Conservation (phyloP, 1,284 basidiomycete genomes). For the Pyrrhoderma lamaoense region DNA sequence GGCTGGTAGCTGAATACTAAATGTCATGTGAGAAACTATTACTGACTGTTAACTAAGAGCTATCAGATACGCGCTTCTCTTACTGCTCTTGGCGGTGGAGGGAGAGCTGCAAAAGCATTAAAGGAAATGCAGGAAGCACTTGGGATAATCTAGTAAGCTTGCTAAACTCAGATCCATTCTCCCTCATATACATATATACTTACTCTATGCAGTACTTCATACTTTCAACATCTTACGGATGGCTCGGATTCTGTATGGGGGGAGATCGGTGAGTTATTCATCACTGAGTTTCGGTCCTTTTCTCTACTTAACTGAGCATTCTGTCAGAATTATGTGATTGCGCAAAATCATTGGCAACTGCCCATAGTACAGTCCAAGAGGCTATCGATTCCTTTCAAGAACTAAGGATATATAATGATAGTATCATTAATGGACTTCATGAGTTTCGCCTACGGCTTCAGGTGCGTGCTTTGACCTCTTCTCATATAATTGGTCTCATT, state of each 20-base stretch:
- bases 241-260: background rate
- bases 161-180: background rate
- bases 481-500: background rate
- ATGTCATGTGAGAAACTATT: too few relatives aligned
- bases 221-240: background rate
- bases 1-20: too few relatives aligned
- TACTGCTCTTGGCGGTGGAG: constrained; percentile 2
- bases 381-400: background rate
- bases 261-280: background rate
- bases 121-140: background rate
- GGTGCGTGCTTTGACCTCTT: background rate
- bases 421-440: background rate
- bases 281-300: too few relatives aligned
- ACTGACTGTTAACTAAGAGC: background rate
- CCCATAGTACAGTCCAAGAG: background rate
- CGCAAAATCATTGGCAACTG: background rate
- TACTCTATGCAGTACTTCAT: background rate
- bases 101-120: constrained; percentile 6
- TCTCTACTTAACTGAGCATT: background rate
- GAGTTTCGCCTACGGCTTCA: background rate
- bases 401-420: background rate
- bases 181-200: background rate
- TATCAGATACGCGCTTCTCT: background rate
- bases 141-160: background rate
- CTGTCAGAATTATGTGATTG: background rate